phyloP scores from a whole-genome alignment of 164 flowering plant genomes.

The Warburgia ugandensis region DNA sequence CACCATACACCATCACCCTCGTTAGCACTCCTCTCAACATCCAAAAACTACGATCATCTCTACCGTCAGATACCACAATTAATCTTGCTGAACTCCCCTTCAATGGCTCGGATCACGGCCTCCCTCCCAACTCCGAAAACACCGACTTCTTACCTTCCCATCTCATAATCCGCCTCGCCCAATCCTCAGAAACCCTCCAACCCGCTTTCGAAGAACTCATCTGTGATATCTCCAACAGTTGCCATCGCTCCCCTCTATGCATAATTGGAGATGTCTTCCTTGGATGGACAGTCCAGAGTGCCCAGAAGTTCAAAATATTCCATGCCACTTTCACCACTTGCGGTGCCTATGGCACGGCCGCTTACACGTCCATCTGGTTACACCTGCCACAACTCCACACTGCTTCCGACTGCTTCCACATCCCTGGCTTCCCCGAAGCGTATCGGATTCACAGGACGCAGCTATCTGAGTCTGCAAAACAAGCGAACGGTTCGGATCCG shows the following conservation, averaged over 20 bases:
- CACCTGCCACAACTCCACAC: neutral
- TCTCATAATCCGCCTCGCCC: constrained; percentile 6
- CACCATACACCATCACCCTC: constrained; percentile 8
- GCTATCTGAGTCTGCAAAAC: neutral
- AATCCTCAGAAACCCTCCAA: constrained; percentile 7
- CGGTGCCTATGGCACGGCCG: constrained; percentile 12
- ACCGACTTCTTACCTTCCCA: constrained; percentile 9
- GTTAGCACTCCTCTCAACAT: constrained; percentile 14
- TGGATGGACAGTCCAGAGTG: constrained; percentile 17
- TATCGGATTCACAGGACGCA: constrained; percentile 1
- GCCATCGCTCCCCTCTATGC: constrained; percentile 12
- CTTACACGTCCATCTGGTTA: constrained; percentile 4
- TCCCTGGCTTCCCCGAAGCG: constrained; percentile 3
- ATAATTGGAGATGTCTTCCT: constrained; percentile 19
- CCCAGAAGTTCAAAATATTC: constrained; percentile 9
- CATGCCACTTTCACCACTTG: constrained; percentile 13
- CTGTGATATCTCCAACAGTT: neutral
- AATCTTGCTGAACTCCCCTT: constrained; percentile 13
- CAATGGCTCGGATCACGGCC: constrained; percentile 13
- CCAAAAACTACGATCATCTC: neutral
- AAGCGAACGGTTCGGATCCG: neutral
- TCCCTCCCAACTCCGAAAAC: constrained; percentile 13
- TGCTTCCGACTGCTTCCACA: neutral
- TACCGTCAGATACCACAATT: constrained; percentile 10
- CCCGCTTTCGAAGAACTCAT: constrained; percentile 10